Conservation (phyloP, 1,284 basidiomycete genomes). For the Melampsora larici-populina region DNA sequence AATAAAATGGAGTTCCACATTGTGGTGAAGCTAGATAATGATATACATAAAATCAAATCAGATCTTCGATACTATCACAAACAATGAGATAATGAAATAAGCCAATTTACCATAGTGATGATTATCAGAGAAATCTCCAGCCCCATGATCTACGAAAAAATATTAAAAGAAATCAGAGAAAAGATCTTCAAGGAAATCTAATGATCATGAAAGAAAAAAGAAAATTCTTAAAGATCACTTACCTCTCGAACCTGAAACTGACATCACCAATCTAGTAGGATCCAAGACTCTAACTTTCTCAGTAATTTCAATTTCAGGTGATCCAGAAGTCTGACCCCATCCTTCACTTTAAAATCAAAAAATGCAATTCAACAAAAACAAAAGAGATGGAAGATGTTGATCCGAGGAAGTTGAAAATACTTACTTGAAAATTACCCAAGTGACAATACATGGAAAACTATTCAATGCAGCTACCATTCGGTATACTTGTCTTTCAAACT, state of each 20-base stretch:
- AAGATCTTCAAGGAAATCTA: not conserved
- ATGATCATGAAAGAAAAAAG: too few relatives aligned
- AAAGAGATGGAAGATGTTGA: not conserved
- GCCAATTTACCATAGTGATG: slow-evolving; percentile 27
- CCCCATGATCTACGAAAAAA: slow-evolving; percentile 16
- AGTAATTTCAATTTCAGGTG: slow-evolving; percentile 26
- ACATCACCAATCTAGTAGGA: slow-evolving; percentile 17
- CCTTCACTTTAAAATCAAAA: slow-evolving; percentile 15
- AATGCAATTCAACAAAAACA: not conserved
- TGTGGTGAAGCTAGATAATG: slow-evolving; percentile 1
- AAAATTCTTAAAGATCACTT: not conserved
- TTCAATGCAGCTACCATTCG: slow-evolving; percentile 5
- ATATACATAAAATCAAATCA: not conserved
- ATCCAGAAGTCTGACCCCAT: slow-evolving; percentile 18
- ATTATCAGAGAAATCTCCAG: slow-evolving; percentile 36
- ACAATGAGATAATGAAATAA: too few relatives aligned
- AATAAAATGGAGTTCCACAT: slow-evolving; percentile 30
- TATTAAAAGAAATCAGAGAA: not conserved
- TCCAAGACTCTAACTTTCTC: slow-evolving; percentile 12
- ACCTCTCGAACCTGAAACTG: slow-evolving; percentile 32
- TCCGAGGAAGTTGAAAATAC: not conserved
- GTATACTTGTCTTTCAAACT: slow-evolving; percentile 32
- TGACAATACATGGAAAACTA: slow-evolving; percentile 38
- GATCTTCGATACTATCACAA: too few relatives aligned
- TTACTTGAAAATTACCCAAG: slow-evolving; percentile 38